Percentiles rank a stretch among this genome's conserved stretches.
Evolutionary conservation across 352 stramenopile species (phyloP).

Genomic region (Globisporangium cystogenes): DNA sequence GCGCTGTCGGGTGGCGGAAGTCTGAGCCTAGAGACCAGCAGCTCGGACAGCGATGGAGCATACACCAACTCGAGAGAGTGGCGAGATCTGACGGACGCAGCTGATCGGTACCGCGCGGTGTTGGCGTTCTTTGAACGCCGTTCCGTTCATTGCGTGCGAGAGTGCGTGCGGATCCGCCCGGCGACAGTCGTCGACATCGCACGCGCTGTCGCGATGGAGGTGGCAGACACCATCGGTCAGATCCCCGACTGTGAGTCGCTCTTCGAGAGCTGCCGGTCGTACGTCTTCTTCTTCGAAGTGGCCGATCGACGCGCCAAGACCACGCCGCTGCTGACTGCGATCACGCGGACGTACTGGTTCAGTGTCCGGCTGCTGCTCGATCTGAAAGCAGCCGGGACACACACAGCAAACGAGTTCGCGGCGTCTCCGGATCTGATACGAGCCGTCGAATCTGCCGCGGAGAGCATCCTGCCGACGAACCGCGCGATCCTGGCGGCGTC

Average conservation of each 20-base stretch:
- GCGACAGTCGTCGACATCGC: neutral
- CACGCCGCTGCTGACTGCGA: slow-evolving; percentile 51
- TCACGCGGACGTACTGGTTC: slow-evolving; percentile 60
- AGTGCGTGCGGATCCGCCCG: neutral
- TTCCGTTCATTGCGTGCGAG: neutral
- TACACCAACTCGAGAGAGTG: slow-evolving; percentile 20
- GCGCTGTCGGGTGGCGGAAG: slow-evolving; percentile 1
- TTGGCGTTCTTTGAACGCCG: slow-evolving; percentile 19
- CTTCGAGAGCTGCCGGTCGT: slow-evolving; percentile 41
- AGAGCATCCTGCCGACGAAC: slow-evolving; percentile 25
- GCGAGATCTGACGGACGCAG: slow-evolving; percentile 22
- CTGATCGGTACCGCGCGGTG: slow-evolving; percentile 24
- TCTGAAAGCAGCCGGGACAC: slow-evolving; percentile 19
- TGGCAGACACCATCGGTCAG: slow-evolving; percentile 33
- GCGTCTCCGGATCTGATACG: neutral
- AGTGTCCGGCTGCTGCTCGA: slow-evolving; percentile 33
- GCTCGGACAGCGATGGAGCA: neutral
- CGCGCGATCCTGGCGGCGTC: slow-evolving; percentile 38
- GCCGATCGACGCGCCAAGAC: slow-evolving; percentile 31
- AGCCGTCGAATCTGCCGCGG: slow-evolving; percentile 9
- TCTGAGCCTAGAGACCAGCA: neutral
- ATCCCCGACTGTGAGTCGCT: slow-evolving; percentile 56
- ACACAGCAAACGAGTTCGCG: neutral
- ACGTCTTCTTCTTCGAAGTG: slow-evolving; percentile 73
- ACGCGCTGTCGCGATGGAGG: slow-evolving; percentile 20